Evolutionary conservation across 495 filamentous ascomycete species (phyloP).

Genomic region (Platismatia glauca): DNA sequence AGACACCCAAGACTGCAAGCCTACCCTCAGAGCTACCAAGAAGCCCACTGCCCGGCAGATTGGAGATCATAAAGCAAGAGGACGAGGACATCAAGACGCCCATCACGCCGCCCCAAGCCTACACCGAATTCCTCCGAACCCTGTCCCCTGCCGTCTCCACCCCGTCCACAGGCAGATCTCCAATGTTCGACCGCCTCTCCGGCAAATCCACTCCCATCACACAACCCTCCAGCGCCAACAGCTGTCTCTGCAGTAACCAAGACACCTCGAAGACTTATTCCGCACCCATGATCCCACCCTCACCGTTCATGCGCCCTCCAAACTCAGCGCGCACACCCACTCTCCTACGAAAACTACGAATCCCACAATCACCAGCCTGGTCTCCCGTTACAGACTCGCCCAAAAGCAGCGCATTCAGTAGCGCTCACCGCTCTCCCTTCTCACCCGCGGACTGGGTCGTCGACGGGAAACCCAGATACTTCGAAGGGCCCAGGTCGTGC

Average conservation of each 20-base stretch:
- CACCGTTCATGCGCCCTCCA: slow-evolving; percentile 29
- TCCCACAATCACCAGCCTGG: slow-evolving; percentile 30
- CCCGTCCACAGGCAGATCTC: slow-evolving; percentile 32
- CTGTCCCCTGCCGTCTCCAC: slow-evolving; percentile 56
- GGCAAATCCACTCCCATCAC: slow-evolving; percentile 33
- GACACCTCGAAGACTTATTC: slow-evolving; percentile 22
- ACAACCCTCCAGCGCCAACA: slow-evolving; percentile 34
- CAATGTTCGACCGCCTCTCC: slow-evolving; percentile 30
- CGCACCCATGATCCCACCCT: slow-evolving; percentile 32
- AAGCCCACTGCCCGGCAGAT: slow-evolving; percentile 31
- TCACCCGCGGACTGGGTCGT: slow-evolving; percentile 26
- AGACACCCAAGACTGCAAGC: slow-evolving; percentile 67
- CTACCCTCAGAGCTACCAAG: slow-evolving; percentile 68
- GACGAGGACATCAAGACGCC: slow-evolving; percentile 57
- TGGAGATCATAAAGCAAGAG: slow-evolving; percentile 42
- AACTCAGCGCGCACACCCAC: slow-evolving; percentile 27
- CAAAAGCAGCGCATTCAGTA: slow-evolving; percentile 17
- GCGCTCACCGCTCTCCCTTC: slow-evolving; percentile 30
- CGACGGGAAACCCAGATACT: slow-evolving; percentile 32
- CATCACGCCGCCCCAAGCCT: slow-evolving; percentile 85
- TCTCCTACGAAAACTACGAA: slow-evolving; percentile 34
- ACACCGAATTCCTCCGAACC: slow-evolving; percentile 83
- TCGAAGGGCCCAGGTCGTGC: slow-evolving; percentile 25
- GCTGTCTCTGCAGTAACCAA: slow-evolving; percentile 26
- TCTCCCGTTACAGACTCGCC: slow-evolving; percentile 26